phyloP scores from a whole-genome alignment of 139 green algal genomes.

The Asterochloris erici region DNA sequence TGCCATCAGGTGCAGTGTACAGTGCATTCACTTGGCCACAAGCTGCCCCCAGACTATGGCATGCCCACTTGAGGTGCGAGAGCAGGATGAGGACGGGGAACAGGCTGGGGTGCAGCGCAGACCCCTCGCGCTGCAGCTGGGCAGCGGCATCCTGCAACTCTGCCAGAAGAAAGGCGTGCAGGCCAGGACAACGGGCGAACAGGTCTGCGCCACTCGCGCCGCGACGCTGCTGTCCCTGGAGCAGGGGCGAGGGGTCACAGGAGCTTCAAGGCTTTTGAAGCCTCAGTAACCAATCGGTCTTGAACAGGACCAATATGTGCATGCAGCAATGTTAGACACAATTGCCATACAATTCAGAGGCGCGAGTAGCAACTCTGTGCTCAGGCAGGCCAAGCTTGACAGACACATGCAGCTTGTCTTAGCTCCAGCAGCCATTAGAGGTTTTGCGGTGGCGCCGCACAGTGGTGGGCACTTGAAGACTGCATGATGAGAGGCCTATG shows the following conservation, averaged over 20 bases:
- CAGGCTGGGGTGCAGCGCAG: constrained; percentile 63
- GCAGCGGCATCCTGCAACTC: constrained; percentile 45
- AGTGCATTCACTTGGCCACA: neutral
- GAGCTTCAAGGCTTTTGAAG: neutral
- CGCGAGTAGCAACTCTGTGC: neutral
- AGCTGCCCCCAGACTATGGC: neutral
- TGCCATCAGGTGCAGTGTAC: neutral
- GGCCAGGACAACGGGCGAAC: constrained; percentile 73
- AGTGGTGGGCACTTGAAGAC: neutral
- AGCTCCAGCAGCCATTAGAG: neutral
- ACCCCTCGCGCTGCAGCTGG: constrained; percentile 2
- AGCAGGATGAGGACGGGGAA: constrained; percentile 82
- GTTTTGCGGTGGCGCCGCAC: neutral
- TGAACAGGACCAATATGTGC: neutral
- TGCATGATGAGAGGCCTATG: neutral
- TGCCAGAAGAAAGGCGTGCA: constrained; percentile 77
- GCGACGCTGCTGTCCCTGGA: constrained; percentile 29
- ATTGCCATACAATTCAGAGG: too few species aligned
- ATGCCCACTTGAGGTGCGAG: constrained; percentile 52
- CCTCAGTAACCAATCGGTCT: neutral
- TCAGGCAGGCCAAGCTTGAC: neutral
- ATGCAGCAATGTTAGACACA: neutral
- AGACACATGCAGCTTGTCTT: neutral
- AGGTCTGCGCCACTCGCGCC: constrained; percentile 69
- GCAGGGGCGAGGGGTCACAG: neutral